Evolutionary conservation across 257 asterid species (phyloP).

Genomic region (Mitragyna speciosa): DNA sequence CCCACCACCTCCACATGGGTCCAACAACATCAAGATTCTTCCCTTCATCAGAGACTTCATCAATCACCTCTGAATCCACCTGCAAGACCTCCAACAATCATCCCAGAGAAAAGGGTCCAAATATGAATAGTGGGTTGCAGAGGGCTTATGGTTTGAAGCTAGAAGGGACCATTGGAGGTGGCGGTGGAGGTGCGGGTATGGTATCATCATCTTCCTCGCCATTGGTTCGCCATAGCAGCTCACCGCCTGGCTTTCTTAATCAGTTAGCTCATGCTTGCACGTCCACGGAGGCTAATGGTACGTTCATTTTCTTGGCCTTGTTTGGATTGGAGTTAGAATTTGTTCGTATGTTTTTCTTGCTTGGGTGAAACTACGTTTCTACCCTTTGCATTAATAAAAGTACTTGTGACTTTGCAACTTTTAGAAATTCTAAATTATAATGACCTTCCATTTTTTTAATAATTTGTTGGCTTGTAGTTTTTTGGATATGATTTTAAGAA

Average conservation of each 20-base stretch:
- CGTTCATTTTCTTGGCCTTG: constrained; percentile 13
- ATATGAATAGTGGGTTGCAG: constrained; percentile 34
- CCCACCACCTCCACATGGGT: constrained; percentile 29
- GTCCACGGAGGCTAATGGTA: constrained; percentile 47
- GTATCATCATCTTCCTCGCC: constrained; percentile 22
- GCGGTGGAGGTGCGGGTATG: constrained; percentile 18
- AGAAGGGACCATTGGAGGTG: constrained; percentile 7
- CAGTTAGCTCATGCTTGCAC: constrained; percentile 59
- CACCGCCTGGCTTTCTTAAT: constrained; percentile 75
- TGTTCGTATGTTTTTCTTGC: background rate
- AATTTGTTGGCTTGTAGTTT: no score
- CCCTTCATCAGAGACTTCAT: constrained; percentile 36
- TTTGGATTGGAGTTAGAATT: background rate
- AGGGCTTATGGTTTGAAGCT: constrained; percentile 37
- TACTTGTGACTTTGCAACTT: background rate
- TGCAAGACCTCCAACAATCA: background rate
- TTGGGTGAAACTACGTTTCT: background rate
- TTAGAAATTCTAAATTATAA: background rate
- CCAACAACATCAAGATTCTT: constrained; percentile 31
- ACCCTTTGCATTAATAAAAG: background rate
- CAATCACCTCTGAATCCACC: constrained; percentile 26
- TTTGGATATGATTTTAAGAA: no score
- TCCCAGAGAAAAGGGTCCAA: constrained; percentile 5
- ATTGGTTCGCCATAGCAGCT: constrained; percentile 69
- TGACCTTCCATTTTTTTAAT: background rate